A percentile compares a stretch with the other conserved stretches of the same genome.
These are phyloP conservation scores for Neocatenulostroma microsporum DNA, from an alignment of 2,329 filamentous ascomycete species.

Conservation along the genomic window DNA sequence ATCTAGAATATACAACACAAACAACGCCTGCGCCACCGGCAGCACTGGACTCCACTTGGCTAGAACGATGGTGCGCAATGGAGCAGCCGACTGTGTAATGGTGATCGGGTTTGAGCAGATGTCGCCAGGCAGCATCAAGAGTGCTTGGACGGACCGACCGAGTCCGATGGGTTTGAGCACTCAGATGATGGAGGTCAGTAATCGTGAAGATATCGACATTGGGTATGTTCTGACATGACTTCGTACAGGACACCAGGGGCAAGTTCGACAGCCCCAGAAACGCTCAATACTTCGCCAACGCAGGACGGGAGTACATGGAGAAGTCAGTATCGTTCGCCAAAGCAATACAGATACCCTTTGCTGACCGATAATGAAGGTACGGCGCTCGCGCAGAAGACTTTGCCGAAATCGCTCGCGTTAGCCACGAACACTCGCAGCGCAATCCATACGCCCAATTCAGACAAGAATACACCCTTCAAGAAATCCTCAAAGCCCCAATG, in stretches of 20 bases:
- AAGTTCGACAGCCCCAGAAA: conserved; percentile 18
- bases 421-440: conserved; percentile 80
- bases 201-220: too few species aligned
- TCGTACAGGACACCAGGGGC: conserved; percentile 22
- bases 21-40: conserved; percentile 96
- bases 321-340: conserved; percentile 41
- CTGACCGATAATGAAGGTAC: conserved; percentile 37
- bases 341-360: not conserved
- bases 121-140: conserved; percentile 76
- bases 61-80: conserved; percentile 67
- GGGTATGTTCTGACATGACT: too few species aligned
- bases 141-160: conserved; percentile 72
- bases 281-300: conserved; percentile 85
- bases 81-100: conserved; percentile 69
- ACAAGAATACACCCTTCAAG: conserved; percentile 77
- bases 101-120: conserved; percentile 98
- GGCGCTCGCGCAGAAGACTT: conserved; percentile 80
- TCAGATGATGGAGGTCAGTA: conserved; percentile 49
- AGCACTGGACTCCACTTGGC: conserved; percentile 82
- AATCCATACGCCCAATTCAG: conserved; percentile 97
- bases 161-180: conserved; percentile 67
- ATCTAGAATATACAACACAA: conserved; percentile 97
- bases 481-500: conserved; percentile 66
- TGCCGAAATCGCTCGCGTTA: conserved; percentile 85
- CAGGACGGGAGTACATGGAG: conserved; percentile 92